Percentiles rank a stretch among this genome's conserved stretches.
Conservation (phyloP, 2,329 filamentous ascomycete genomes). For the Ophioceras dolichostomum region DNA sequence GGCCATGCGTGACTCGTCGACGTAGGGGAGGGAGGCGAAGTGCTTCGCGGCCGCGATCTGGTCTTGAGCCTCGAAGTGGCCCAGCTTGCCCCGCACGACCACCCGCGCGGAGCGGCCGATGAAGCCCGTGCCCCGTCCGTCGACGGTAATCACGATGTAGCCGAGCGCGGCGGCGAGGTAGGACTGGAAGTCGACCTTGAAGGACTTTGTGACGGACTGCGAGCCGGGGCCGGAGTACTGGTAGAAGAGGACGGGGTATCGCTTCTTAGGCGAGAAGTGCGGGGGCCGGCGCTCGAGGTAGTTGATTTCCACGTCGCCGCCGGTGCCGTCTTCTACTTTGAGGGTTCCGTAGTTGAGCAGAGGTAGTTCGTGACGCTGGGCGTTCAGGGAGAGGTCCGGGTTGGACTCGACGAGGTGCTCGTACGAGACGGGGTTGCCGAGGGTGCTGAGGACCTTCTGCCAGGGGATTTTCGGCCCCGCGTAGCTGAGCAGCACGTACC, state of each 20-base stretch:
- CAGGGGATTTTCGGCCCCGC: constrained; percentile 75
- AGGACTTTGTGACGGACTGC: constrained; percentile 71
- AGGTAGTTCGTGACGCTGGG: constrained; percentile 68
- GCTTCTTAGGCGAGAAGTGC: constrained; percentile 71
- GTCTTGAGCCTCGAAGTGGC: constrained; percentile 73
- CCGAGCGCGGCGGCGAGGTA: constrained; percentile 77
- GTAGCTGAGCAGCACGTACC: constrained; percentile 78
- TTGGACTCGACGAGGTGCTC: constrained; percentile 72
- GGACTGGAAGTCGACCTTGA: constrained; percentile 77
- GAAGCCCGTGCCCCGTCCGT: constrained; percentile 86
- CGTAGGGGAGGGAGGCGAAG: constrained; percentile 71
- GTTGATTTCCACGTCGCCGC: constrained; percentile 55
- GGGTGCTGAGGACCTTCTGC: constrained; percentile 82
- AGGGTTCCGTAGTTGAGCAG: constrained; percentile 73
- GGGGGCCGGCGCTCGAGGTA: constrained; percentile 78
- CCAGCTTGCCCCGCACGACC: constrained; percentile 71
- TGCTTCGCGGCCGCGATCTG: constrained; percentile 84
- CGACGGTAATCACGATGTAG: constrained; percentile 90
- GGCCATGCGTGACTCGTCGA: constrained; percentile 70
- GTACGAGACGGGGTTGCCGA: constrained; percentile 51
- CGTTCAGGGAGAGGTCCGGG: constrained; percentile 51
- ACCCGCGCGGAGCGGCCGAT: constrained; percentile 76
- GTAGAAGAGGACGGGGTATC: constrained; percentile 89
- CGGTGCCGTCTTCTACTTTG: constrained; percentile 70
- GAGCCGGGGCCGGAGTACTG: constrained; percentile 94